Conservation (phyloP, 331 rosid species). For the Quercus phellos region DNA sequence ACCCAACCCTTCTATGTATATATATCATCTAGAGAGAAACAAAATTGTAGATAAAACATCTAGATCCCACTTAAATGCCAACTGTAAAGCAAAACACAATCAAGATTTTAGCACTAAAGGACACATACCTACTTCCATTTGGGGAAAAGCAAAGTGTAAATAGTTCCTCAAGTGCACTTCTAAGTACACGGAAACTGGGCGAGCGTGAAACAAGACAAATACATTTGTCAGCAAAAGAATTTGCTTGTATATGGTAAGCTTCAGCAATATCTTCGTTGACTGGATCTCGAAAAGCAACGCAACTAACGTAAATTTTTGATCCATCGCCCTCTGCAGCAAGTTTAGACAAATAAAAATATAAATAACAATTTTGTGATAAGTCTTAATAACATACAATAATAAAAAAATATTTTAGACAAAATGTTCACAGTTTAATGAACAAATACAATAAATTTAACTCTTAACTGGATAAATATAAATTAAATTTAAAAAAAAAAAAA, state of each 20-base stretch:
- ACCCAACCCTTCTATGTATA: too few relatives aligned
- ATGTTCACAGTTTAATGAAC: neutral
- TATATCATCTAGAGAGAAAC: neutral
- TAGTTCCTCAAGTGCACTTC: constrained; percentile 75
- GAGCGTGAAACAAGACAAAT: constrained; percentile 95
- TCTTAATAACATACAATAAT: neutral
- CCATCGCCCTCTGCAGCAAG: constrained; percentile 94
- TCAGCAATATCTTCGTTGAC: constrained; percentile 88
- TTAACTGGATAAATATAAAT: too few relatives aligned
- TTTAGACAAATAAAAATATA: neutral
- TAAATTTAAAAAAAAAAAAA: neutral
- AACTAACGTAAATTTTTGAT: constrained; percentile 90
- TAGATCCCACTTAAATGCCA: neutral
- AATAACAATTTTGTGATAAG: neutral
- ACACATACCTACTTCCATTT: constrained; percentile 80
- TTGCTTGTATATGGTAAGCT: constrained; percentile 80
- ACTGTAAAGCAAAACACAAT: constrained; percentile 20
- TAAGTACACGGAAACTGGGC: constrained; percentile 68
- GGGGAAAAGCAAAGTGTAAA: constrained; percentile 80
- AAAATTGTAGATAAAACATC: neutral
- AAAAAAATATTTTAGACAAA: neutral
- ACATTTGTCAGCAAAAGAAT: constrained; percentile 95
- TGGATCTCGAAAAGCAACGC: constrained; percentile 95
- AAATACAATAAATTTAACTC: neutral
- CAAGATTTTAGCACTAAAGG: constrained; percentile 14